Base-by-base conservation (phyloP, 768 basidiomycete genomes). In the Cyathus striatus region DNA sequence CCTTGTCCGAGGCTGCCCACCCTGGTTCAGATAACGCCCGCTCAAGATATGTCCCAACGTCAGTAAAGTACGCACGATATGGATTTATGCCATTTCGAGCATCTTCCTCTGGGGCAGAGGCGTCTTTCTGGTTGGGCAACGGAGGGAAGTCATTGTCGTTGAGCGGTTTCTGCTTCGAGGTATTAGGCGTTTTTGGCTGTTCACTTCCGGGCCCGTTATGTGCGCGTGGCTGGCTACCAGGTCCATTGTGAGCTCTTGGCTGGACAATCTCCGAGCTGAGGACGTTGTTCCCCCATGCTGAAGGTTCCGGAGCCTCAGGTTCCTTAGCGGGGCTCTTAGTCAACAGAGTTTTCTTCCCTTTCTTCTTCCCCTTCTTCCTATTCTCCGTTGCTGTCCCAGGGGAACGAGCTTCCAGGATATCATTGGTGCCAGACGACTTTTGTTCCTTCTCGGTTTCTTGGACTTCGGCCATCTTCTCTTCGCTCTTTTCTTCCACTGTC, bases 1-100 rank as follows among this genome's bases (percentile, higher is more conserved):
- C 57, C 3, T 48, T 47, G 9, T 41, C 36, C 1, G 53, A 57
- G n/a, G 45, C 43, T 5, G 47, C 54, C 55, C 57, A 62, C 6
- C 49, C 54, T 3, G 54, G 53, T 32, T 59, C 49, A 22, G 51
- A 46, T 13, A 60, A 23, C 3, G 54, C 50, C n/a, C 38, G 47
- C 17, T 58, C 56, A 13, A 60, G 42, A 42, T 49, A 62, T 4
- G 24, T 38, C 1, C 55, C 55, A 7, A 62, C n/a, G 9, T 48
- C 48, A 10, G 30, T 22, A 36, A 62, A 52, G 44, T 57, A 62
- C 6, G 24, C 22, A 12, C 41, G 45, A 9, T 52, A 24, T 2
- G 46, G 45, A 23, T 52, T 56, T n/a, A n/a, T n/a, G n/a, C n/a
- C n/a, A n/a, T n/a, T n/a, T n/a, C n/a, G n/a, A n/a, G n/a, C n/a